Evolutionary conservation across 306 rosid genomes (phyloP), one percentile per base, ranked within the genome.

Genomic region (Lathyrus aphaca): DNA sequence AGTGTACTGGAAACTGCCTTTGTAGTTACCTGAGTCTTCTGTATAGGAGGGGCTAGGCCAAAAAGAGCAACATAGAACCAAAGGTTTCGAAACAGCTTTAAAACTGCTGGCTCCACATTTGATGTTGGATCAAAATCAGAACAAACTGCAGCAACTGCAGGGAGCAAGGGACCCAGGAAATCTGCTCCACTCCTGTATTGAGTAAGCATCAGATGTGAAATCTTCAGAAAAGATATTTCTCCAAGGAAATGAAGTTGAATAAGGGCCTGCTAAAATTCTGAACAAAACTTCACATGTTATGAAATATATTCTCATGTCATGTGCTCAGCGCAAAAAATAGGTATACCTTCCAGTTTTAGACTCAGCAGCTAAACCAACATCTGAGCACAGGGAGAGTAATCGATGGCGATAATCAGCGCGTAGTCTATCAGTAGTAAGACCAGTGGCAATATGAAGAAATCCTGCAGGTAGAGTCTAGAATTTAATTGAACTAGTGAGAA

Each of bases 401-500:
- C 99, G 95, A 48, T 88, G 89, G 73, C 97, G 99, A 84, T 72
- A 94, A 77, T 94, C 99, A 63, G 90, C 82, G 66, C 97, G 95
- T 77, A 90, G 59, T 79, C 67, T 91, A 50, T 80, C 63, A 84
- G 80, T 77, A 64, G 71, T 83, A 69, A 94, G 96, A 71, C 94
- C 96, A 76, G 84, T 71, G 25, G 97, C 99, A 78, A 94, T 86
- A 67, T 60, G 83, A 82, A 79, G 87, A 80, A 94, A 94, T 64
- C 99, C 99, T 85, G 96, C 94, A 76, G 99, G 99, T 82, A 94
- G 95, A 81, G 90, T 94, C 99, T 94, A 88, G 85, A 88, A 82
- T 87, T 88, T 87, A 81, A 85, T 88, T 85, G 88, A 88, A 91
- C 86, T 71, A 86, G 96, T 94, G 99, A 91, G 96, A 71, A 79